phyloP scores from a whole-genome alignment of 495 filamentous ascomycete species.

The Bacidia gigantensis region DNA sequence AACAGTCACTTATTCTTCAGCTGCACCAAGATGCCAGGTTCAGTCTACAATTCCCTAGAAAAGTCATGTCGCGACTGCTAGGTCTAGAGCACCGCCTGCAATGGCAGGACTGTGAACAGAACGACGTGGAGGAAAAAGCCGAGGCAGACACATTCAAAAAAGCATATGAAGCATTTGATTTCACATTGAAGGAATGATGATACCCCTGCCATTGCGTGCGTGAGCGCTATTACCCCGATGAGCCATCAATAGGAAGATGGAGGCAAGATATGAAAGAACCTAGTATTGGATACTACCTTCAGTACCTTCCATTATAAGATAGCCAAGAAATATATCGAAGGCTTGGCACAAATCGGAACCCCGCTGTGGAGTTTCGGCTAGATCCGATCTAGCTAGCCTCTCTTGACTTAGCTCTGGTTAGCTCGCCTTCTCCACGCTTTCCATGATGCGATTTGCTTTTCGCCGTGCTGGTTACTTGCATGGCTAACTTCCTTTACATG shows the following conservation, averaged over 20 bases:
- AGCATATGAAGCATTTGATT: constrained; percentile 81
- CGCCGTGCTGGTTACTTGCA: neutral
- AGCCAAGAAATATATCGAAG: neutral
- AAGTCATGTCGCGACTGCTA: constrained; percentile 78
- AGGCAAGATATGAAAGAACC: neutral
- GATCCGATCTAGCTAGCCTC: neutral
- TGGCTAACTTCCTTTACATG: neutral
- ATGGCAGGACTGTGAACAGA: constrained; percentile 75
- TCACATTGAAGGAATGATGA: constrained; percentile 22
- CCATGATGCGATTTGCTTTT: neutral
- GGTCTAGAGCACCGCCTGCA: constrained; percentile 55
- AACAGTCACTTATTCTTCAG: constrained; percentile 37
- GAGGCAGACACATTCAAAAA: constrained; percentile 72
- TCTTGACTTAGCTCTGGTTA: neutral
- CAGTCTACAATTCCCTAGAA: constrained; percentile 54
- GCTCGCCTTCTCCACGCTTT: neutral
- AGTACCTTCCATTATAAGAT: too few species aligned
- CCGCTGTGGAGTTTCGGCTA: neutral
- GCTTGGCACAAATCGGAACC: neutral
- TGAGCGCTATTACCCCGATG: neutral
- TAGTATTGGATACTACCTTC: neutral
- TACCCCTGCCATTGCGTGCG: neutral
- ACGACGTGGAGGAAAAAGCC: constrained; percentile 56
- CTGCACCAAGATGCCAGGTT: constrained; percentile 41
- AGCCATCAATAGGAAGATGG: neutral